Evolutionary conservation across 2,329 filamentous ascomycete species (phyloP).

Genomic region (Thielaviopsis euricoi): DNA sequence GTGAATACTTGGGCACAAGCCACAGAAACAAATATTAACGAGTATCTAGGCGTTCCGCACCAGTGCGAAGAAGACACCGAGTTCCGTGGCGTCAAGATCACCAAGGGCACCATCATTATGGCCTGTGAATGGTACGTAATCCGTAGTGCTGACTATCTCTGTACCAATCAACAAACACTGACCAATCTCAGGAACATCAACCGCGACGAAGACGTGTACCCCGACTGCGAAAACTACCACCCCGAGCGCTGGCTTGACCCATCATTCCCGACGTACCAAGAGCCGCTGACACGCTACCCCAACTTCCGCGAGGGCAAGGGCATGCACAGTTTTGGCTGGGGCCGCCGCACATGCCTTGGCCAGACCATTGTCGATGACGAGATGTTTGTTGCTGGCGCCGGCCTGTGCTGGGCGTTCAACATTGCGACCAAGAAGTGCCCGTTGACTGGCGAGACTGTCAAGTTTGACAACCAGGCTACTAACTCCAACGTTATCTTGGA

Average conservation of each 20-base stretch:
- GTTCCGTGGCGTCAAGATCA: constrained; percentile 29
- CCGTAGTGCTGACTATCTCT: not conserved
- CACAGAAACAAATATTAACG: not conserved
- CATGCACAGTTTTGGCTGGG: constrained; percentile 50
- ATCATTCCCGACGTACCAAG: constrained; percentile 47
- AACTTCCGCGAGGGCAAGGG: constrained; percentile 40
- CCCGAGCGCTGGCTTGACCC: constrained; percentile 47
- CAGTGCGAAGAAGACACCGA: constrained; percentile 30
- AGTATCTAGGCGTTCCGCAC: constrained; percentile 26
- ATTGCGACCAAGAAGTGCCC: constrained; percentile 25
- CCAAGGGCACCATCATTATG: constrained; percentile 31
- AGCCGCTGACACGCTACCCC: constrained; percentile 45
- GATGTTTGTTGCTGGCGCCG: constrained; percentile 32
- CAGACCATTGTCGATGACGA: constrained; percentile 46
- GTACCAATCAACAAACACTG: not conserved
- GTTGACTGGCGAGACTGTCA: constrained; percentile 24
- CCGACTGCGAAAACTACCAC: constrained; percentile 44
- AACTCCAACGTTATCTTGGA: constrained; percentile 37
- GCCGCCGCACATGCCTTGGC: constrained; percentile 44
- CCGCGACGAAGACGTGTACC: constrained; percentile 41
- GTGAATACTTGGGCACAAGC: constrained; percentile 11
- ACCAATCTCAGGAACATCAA: constrained; percentile 31
- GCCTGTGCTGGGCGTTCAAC: constrained; percentile 33
- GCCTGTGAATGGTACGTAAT: constrained; percentile 31
- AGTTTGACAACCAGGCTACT: constrained; percentile 32